A percentile compares a stretch with the other conserved stretches of the same genome.
Evolutionary conservation across 2,329 filamentous ascomycete species (phyloP).

Genomic region (Aspergillus sp.): DNA sequence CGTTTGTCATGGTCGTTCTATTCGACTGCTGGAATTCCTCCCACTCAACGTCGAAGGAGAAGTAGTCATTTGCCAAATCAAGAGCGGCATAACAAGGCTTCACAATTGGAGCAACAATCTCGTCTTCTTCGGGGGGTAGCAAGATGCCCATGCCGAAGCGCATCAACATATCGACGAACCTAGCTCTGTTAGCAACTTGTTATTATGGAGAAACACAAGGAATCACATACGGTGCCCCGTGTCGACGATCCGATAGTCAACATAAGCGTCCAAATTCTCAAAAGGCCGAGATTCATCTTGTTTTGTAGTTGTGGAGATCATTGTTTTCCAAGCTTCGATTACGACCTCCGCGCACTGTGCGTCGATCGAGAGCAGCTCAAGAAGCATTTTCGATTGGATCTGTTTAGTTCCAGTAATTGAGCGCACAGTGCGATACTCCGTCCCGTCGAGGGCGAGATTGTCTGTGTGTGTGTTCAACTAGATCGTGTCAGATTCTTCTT

Average conservation of each 20-base stretch:
- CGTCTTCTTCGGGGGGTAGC: background rate
- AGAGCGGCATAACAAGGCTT: background rate
- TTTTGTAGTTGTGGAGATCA: constrained; percentile 12
- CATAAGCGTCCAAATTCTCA: constrained; percentile 9
- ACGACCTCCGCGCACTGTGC: constrained; percentile 10
- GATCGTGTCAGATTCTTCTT: background rate
- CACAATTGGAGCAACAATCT: background rate
- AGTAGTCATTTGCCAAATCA: background rate
- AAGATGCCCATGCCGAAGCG: background rate
- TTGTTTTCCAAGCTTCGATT: constrained; percentile 12
- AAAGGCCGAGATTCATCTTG: constrained; percentile 12
- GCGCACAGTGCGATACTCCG: background rate
- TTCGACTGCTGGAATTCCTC: background rate
- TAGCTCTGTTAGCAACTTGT: background rate
- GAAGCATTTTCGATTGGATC: background rate
- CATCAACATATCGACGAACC: background rate
- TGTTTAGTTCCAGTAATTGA: background rate
- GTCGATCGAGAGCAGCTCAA: background rate
- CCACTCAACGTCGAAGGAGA: background rate
- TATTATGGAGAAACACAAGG: background rate
- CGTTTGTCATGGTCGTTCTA: background rate
- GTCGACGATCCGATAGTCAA: constrained; percentile 10
- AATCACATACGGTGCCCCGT: background rate
- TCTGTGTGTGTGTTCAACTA: background rate
- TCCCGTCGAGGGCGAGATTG: background rate